Evolutionary conservation across 2,329 filamentous ascomycete genomes (phyloP).

Genomic region (Diatrype stigma): DNA sequence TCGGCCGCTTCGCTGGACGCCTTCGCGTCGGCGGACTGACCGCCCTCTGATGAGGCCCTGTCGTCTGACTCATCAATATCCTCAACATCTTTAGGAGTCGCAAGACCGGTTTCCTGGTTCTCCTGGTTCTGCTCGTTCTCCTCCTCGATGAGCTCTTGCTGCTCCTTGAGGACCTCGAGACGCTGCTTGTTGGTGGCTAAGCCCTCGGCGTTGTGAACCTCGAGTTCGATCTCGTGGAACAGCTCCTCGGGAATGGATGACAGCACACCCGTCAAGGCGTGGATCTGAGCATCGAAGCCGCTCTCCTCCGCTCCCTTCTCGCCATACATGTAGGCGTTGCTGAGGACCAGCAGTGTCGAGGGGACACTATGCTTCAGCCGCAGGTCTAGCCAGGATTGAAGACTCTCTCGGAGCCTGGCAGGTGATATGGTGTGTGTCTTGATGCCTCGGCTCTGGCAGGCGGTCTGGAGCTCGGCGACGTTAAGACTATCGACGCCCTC

Average conservation of each 20-base stretch:
- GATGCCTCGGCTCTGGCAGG: conserved; percentile 86
- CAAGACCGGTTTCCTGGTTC: conserved; percentile 69
- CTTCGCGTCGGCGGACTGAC: conserved; percentile 41
- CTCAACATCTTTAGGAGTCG: conserved; percentile 78
- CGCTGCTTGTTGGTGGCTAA: conserved; percentile 98
- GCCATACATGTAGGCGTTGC: conserved; percentile 96
- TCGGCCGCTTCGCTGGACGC: conserved; percentile 52
- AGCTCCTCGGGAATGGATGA: conserved; percentile 95
- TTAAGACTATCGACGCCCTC: conserved; percentile 91
- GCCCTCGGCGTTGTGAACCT: conserved; percentile 94
- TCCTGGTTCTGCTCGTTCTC: conserved; percentile 89
- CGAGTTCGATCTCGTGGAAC: conserved; percentile 98
- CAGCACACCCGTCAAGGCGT: conserved; percentile 85
- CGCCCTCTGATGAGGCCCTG: conserved; percentile 50
- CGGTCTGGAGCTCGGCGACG: conserved; percentile 88
- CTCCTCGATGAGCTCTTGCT: conserved; percentile 96
- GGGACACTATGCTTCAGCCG: conserved; percentile 93
- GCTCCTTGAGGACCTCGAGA: conserved; percentile 95
- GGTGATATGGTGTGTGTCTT: conserved; percentile 90
- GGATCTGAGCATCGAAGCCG: conserved; percentile 84
- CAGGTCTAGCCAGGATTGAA: conserved; percentile 91
- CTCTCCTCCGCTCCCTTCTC: conserved; percentile 65
- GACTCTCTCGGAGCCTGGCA: conserved; percentile 78
- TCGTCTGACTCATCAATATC: conserved; percentile 95
- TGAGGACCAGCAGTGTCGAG: conserved; percentile 89